Evolutionary conservation across 345 rosid genomes (phyloP), one percentile per base, ranked within the genome.

Genomic region (Laguncularia racemosa): DNA sequence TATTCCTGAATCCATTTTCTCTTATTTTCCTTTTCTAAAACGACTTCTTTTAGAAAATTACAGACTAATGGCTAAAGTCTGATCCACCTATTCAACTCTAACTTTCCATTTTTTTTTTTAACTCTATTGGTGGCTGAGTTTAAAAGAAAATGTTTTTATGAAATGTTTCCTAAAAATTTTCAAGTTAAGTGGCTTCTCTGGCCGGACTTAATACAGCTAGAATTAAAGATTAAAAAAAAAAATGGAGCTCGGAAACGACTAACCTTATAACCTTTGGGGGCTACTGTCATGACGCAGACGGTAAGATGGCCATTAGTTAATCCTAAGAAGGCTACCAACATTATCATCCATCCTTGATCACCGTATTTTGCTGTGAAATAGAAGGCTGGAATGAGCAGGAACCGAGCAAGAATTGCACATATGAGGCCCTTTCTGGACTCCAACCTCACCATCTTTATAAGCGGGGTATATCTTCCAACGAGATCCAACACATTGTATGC

Each of bases 271-370:
- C 86, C 97, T 75, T 71, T 87, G 7, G 99, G 97, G 50, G 97
- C 99, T 4, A 59, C 59, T 19, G 92, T 89, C 16, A 92, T 67
- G 51, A 92, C 84, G 59, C 96, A 89, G 19, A 93, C 95, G 2
- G 91, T 89, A 49, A 93, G 85, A 65, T 85, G 72, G 26, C 98
- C 98, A 50, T 81, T 86, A 4, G 92, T 79, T 33, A 88, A 48
- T 48, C 96, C 98, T 61, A 91, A 61, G 64, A 88, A 62, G 15
- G 90, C 82, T 26, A 67, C 58, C 2, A 89, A 86, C 63, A 80
- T 53, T 63, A 93, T 87, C 99, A 85, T 93, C 86, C 88, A 93
- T 56, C 99, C 99, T 59, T 87, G 83, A 64, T 85, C 96, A 3
- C 84, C 96, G 55, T 83, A 85, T 46, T 89, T 87, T 0, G 90